These are phyloP conservation scores for Xylaria venustula DNA, from an alignment of 495 filamentous ascomycete genomes.

Conservation along the genomic window DNA sequence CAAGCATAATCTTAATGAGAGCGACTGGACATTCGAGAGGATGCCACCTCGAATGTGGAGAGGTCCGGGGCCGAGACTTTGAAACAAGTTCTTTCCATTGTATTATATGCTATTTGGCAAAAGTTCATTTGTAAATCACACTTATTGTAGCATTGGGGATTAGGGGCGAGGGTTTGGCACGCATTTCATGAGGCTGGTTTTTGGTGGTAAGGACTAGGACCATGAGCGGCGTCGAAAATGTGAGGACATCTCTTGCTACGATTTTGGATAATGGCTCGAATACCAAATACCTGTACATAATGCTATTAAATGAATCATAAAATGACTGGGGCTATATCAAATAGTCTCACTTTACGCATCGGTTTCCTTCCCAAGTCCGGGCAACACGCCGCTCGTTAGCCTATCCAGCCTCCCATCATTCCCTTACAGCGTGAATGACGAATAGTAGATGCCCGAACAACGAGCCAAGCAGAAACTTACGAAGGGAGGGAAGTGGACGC, in stretches of 20 bases:
- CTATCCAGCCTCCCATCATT: too few relatives aligned
- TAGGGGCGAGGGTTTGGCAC: not conserved
- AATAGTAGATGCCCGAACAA: too few relatives aligned
- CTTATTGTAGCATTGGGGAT: not conserved
- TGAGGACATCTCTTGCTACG: too few relatives aligned
- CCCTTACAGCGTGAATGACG: too few relatives aligned
- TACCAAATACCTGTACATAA: too few relatives aligned
- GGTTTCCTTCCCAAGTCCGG: too few relatives aligned
- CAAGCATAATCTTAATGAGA: not conserved
- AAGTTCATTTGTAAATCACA: constrained; percentile 3
- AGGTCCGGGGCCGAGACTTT: not conserved
- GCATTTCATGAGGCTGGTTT: not conserved
- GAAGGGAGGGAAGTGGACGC: too few relatives aligned
- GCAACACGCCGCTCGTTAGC: too few relatives aligned
- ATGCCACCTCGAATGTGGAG: constrained; percentile 15
- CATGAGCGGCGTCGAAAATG: too few relatives aligned
- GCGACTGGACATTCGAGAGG: constrained; percentile 22
- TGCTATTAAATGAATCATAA: not conserved
- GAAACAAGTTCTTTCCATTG: not conserved
- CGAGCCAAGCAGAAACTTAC: too few relatives aligned
- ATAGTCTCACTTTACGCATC: too few relatives aligned
- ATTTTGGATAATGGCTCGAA: too few relatives aligned
- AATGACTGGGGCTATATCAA: not conserved
- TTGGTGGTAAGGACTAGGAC: not conserved
- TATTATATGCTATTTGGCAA: not conserved